Conservation (phyloP, 2,329 filamentous ascomycete genomes). For the Monosporascus cannonballus region DNA sequence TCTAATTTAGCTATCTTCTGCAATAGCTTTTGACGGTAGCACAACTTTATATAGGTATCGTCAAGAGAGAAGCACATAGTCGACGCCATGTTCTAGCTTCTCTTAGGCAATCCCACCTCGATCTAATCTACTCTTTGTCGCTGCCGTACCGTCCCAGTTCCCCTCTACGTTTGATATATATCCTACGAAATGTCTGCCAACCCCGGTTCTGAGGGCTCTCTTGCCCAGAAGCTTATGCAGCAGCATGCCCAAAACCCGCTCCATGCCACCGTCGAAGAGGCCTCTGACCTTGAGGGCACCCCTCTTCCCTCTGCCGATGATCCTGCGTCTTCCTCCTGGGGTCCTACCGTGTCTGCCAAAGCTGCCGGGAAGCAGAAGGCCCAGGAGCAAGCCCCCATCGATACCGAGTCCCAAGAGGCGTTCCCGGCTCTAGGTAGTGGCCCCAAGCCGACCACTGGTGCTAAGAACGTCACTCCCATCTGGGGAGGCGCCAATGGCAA, state of each 20-base stretch:
- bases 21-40: not conserved
- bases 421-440: conserved; percentile 81
- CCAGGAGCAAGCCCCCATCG: conserved; percentile 48
- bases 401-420: conserved; percentile 82
- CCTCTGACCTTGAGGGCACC: conserved; percentile 69
- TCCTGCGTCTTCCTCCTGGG: conserved; percentile 37
- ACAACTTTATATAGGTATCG: not conserved
- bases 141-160: not conserved
- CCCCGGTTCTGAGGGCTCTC: conserved; percentile 39
- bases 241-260: conserved; percentile 49
- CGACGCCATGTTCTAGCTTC: not conserved
- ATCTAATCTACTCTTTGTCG: not conserved
- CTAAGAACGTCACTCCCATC: conserved; percentile 57
- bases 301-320: conserved; percentile 45
- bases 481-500: conserved; percentile 61
- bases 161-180: not conserved
- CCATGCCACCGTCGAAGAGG: conserved; percentile 72
- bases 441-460: conserved; percentile 55
- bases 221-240: conserved; percentile 57
- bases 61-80: not conserved
- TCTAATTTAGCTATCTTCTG: not conserved
- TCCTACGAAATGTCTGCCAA: conserved; percentile 36
- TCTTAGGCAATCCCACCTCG: not conserved
- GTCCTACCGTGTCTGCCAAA: conserved; percentile 51
- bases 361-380: conserved; percentile 64